Percentiles rank a stretch among this genome's conserved stretches.
These are phyloP conservation scores for Silene latifolia DNA, from an alignment of 148 eudicot genomes.

Conservation along the genomic window DNA sequence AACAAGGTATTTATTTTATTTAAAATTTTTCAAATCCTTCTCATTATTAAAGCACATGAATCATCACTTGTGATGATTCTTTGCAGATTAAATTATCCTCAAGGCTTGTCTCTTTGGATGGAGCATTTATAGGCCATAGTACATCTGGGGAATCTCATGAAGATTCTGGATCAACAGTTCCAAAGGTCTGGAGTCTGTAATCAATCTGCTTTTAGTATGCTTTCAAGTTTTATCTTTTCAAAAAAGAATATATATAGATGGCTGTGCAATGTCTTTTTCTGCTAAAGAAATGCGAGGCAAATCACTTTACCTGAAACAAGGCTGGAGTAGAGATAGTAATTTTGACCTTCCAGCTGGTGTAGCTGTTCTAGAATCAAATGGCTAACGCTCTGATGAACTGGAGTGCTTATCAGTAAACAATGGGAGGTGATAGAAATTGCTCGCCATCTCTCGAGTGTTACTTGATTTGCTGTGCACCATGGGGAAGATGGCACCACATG, in stretches of 20 bases:
- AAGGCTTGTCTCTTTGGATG: slow-evolving; percentile 28
- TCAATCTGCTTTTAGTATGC: neutral
- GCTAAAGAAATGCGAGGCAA: neutral
- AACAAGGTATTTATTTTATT: slow-evolving; percentile 18
- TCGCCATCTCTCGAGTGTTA: neutral
- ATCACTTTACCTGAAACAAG: neutral
- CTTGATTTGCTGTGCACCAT: neutral
- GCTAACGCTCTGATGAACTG: neutral
- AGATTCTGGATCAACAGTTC: slow-evolving; percentile 25
- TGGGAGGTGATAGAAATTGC: slow-evolving; percentile 2
- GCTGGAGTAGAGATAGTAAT: neutral
- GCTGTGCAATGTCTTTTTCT: neutral
- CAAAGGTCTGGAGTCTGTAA: slow-evolving; percentile 23
- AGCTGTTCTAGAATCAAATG: neutral
- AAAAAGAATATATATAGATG: neutral
- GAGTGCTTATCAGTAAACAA: neutral
- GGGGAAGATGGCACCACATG: neutral
- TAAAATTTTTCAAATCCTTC: neutral
- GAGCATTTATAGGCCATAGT: slow-evolving; percentile 12
- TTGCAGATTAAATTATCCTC: slow-evolving; percentile 31
- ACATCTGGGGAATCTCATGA: slow-evolving; percentile 21
- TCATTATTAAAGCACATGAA: neutral
- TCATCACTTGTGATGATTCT: neutral
- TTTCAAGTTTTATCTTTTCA: neutral
- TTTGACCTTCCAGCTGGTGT: neutral